Base-by-base conservation (phyloP, 306 rosid genomes). In the Vicia sativa region DNA sequence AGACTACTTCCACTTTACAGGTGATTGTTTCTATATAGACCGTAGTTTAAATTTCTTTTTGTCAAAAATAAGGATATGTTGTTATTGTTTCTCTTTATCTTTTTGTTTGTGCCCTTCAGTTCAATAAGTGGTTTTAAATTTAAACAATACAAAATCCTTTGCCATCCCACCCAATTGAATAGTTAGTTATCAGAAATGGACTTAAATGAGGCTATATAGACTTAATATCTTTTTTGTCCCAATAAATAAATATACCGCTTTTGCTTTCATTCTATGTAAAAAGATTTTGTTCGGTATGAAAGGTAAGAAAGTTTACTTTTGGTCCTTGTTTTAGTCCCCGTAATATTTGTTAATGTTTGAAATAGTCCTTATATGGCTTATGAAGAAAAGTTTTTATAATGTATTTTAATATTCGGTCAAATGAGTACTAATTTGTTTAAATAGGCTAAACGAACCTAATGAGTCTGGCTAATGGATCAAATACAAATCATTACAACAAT, bases 1-100 rank as follows among this genome's bases (percentile, higher is more conserved):
- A 87, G 99, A 62, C 79, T 93, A 70, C 97, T 93, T 79, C 97
- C 99, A 67, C 90, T 90, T 61, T 93, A 93, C 87, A 93, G 99
- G 97, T 90, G 77, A 79, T 65, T 77, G 62, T 67, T 69, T 69
- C 50, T 65, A 10, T 63, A 45, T 31, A 14, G 68, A 25, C 72
- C 43, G 55, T 52, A 5, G 11, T 41, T 37, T 37, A 44, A 18
- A 44, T 54, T 58, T 73, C 55, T 45, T 28, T 28, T 44, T 29
- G 39, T 34, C 6, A 7, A 34, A 60, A 35, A 14, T 23, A 38
- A 35, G 26, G 14, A 16, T 50, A 41, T 64, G 61, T 59, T 42
- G 34, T 37, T 38, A 64, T 29, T 68, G 26, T 58, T 11, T 64
- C n/a, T n/a, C 21, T 66, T 13, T 44, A 61, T 39, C 5, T 26